Base-by-base conservation (phyloP, 78 protist species). In the Dictyostelium capitatum region DNA sequence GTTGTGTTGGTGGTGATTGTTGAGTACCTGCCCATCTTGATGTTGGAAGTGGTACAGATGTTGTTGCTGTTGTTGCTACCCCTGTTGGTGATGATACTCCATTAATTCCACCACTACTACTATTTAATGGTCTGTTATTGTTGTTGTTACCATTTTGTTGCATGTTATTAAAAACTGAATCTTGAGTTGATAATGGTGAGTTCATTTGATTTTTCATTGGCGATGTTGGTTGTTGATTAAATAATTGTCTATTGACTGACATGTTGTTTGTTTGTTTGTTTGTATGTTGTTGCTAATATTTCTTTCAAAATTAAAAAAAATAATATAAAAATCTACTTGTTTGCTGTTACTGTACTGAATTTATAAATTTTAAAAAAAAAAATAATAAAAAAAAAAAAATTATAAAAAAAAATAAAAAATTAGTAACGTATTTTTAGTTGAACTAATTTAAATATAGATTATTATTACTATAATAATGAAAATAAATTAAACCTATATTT, bases 161-260 rank as follows among this genome's bases (percentile, higher is more conserved):
- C 79, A 73, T 73, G 43, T 37, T 37, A 37, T 37, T 37, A 73
- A 73, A 73, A 73, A 46, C 30, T 25, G 75, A 73, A 46, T 73
- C 79, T 73, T 51, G 79, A 20, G 79, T 46, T 23, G 79, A 46
- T 46, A 41, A 41, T 41, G 56, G 28, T 46, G 79, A 47, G 20
- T 37, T 46, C 56, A 46, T 37, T 73, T 73, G 79, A 23, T 46
- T 47, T 30, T 73, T 73, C 56, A 73, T 73, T 37, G 79, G 79
- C 4, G 79, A 73, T 20, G 47, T 46, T 59, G 67, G 67, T 43
- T n/a, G 23, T 47, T 47, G 79, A 46, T 73, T 37, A 46, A 46
- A 46, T 73, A 46, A 43, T 73, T 37, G 79, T 73, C 79, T 73
- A 8, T 73, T 73, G 20, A 73, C 46, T 73, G 79, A 73, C 79